phyloP scores from a whole-genome alignment of 1,284 basidiomycete genomes.

The Trametes polyzona region DNA sequence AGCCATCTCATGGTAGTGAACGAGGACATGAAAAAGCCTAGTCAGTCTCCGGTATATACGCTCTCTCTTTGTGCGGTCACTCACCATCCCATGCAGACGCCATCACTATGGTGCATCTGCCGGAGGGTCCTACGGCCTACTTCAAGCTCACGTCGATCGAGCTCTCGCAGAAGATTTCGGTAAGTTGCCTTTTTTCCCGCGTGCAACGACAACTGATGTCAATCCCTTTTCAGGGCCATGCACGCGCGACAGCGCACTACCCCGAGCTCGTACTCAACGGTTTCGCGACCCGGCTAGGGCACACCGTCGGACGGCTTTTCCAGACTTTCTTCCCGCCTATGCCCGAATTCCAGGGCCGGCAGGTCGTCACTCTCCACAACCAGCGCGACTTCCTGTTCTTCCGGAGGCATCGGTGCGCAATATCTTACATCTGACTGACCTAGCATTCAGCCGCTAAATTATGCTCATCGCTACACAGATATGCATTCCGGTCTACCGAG shows the following conservation, averaged over 20 bases:
- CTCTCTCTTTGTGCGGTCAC: neutral
- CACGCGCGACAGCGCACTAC: constrained; percentile 88
- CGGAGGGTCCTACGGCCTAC: constrained; percentile 93
- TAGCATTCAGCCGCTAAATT: neutral
- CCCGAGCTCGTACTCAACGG: constrained; percentile 97
- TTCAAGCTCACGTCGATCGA: constrained; percentile 94
- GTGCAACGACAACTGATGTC: neutral
- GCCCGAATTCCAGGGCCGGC: constrained; percentile 95
- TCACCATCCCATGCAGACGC: constrained; percentile 81
- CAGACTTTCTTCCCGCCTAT: constrained; percentile 95
- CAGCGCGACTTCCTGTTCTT: constrained; percentile 99
- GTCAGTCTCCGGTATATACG: constrained; percentile 53
- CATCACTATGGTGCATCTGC: constrained; percentile 90
- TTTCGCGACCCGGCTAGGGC: constrained; percentile 93
- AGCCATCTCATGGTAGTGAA: constrained; percentile 92
- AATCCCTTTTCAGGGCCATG: constrained; percentile 72
- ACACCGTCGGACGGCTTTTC: constrained; percentile 92
- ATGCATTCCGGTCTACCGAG: constrained; percentile 90
- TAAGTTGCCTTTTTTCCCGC: constrained; percentile 41
- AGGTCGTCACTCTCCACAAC: constrained; percentile 97
- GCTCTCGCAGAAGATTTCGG: constrained; percentile 85
- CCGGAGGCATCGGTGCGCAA: constrained; percentile 79
- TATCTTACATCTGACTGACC: neutral
- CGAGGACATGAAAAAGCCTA: constrained; percentile 91
- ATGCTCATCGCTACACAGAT: constrained; percentile 54